Base-by-base conservation (phyloP, 2,329 filamentous ascomycete genomes). In the Sclerotinia trifoliorum region DNA sequence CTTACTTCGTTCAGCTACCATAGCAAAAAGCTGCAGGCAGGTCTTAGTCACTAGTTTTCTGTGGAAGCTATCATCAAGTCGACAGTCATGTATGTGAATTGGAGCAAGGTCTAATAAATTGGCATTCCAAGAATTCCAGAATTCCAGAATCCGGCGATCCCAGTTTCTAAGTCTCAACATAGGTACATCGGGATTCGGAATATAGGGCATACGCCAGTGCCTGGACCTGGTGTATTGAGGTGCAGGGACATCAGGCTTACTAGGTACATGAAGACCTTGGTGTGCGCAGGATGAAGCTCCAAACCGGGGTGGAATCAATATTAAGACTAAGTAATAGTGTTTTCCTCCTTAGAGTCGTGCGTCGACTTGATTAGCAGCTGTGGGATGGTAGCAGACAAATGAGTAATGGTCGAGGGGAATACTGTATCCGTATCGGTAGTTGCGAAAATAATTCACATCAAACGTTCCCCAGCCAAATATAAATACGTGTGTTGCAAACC, bases 171-270 rank as follows among this genome's bases (percentile, higher is more conserved):
- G 39, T 51, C 46, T 26, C 29, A 62, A 62, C 48, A 39, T 24
- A 39, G 49, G 35, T 15, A 32, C 29, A 62, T 51, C 32, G 60
- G 60, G 7, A 63, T 7, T 51, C 32, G 60, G 60, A 15, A 63
- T 7, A 62, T 26, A 51, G 46, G 21, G 21, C 21, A 39, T 56
- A 24, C 54, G 29, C 54, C 32, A 39, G 32, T 21, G 32, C 52
- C 29, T 55, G 29, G 58, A n/a, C 58, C 26, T 62, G 58, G 44
- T 48, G 29, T 62, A 21, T 35, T 24, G 29, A 49, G 46, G 29
- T 29, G 15, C 60, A 29, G 29, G 60, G 29, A 51, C 46, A 62
- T 48, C 42, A 35, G 19, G 46, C 46, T 35, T 19, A 11, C 11
- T 35, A 29, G n/a, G 44, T 35, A 44, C 44, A 61, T 49, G 29